Base-by-base conservation (phyloP, 495 filamentous ascomycete genomes). In the Aspergillus mulundensis region DNA sequence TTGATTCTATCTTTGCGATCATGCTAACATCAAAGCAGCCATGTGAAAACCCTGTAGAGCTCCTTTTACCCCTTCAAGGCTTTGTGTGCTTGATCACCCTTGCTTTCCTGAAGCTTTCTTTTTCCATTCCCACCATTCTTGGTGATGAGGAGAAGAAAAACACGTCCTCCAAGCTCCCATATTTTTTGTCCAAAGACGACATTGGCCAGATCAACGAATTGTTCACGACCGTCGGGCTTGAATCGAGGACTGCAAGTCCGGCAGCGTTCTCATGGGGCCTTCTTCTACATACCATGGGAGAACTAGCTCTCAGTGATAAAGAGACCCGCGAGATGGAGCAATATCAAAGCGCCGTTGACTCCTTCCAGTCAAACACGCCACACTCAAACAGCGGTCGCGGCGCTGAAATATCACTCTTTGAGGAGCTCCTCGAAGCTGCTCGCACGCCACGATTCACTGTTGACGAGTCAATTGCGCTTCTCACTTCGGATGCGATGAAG, bases 261-360 rank as follows among this genome's bases (percentile, higher is more conserved):
- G 82, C 86, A 21, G 76, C 86, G 21, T 87, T 91, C 51, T 81
- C 88, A 8, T 96, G 90, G 91, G 81, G 84, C 10, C 68, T 91
- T 46, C 79, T 95, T 18, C 69, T 90, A n/a, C 77, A 89, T 58
- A 78, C 78, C 7, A 81, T 91, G 75, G 77, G 79, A 62, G 71
- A 85, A 30, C 72, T 78, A 3, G 86, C 84, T 45, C 71, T 81
- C 28, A 72, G 73, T 42, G 74, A 84, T 36, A 81, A 77, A 43
- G 81, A 88, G 45, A 74, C 70, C 28, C 74, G 81, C 51, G 87
- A 88, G 58, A 50, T 81, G n/a, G 73, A 83, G 40, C 83, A 86
- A 58, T 83, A 84, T 28, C 75, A 84, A 55, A 81, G 73, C 50
- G 84, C 86, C 21, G 77, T 85, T 25, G 78, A 83, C 50, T 78